phyloP scores from a whole-genome alignment of 1,284 basidiomycete genomes.

The Apiotrichum sp. region DNA sequence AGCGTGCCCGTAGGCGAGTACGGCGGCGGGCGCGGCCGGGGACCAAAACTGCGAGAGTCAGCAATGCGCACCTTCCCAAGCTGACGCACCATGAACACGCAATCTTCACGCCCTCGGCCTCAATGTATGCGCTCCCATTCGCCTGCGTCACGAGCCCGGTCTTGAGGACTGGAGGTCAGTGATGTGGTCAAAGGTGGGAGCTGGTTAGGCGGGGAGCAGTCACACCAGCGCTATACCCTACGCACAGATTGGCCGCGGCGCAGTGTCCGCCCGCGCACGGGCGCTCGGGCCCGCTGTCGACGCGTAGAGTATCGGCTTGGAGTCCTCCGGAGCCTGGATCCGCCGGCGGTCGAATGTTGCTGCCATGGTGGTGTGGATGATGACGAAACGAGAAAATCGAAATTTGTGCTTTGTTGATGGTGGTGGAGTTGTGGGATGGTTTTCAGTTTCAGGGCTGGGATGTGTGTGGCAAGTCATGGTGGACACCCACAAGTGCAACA shows the following conservation, averaged over 20 bases:
- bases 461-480: too few relatives aligned
- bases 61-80: too few relatives aligned
- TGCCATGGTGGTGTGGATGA: constrained; percentile 17
- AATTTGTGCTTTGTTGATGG: background rate
- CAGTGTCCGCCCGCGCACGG: constrained; percentile 54
- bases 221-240: background rate
- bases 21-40: constrained; percentile 57
- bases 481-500: too few relatives aligned
- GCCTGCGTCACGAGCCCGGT: constrained; percentile 86
- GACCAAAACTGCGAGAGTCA: constrained; percentile 66
- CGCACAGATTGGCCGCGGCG: constrained; percentile 80
- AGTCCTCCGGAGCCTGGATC: constrained; percentile 80
- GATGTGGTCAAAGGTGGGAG: too few relatives aligned
- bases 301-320: constrained; percentile 57
- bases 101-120: constrained; percentile 75
- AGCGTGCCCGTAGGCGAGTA: constrained; percentile 82
- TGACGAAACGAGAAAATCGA: background rate
- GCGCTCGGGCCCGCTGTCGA: constrained; percentile 31
- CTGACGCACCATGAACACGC: constrained; percentile 79
- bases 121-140: constrained; percentile 91
- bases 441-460: too few relatives aligned
- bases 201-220: too few relatives aligned
- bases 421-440: too few relatives aligned
- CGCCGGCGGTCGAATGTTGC: constrained; percentile 70
- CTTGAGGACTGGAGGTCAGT: constrained; percentile 51